Base-by-base conservation (phyloP, 2,329 filamentous ascomycete genomes). In the Calonectria pteridis region DNA sequence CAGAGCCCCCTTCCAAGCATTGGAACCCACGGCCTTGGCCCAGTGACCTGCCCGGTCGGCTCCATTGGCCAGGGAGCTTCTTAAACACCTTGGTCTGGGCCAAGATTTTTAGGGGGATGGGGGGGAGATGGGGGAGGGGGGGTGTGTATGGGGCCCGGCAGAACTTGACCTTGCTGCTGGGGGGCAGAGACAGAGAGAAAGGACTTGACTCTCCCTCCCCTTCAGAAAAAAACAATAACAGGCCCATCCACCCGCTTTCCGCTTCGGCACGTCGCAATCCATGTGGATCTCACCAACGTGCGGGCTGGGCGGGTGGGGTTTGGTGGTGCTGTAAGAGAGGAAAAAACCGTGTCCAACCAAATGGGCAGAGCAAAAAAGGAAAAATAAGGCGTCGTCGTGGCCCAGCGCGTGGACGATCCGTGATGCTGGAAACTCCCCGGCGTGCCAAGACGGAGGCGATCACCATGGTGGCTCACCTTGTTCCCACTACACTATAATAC, bases 21-120 rank as follows among this genome's bases (percentile, higher is more conserved):
- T 69, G 40, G 37, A 33, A 46, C 14, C 31, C 67, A 64, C 31
- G 29, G 7, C 31, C n/a, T 37, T 16, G 23, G 18, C 43, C 58
- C 51, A 67, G 69, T 71, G 69, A 71, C 69, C 62, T 71, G 69
- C 69, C 40, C 50, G 40, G 40, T 67, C 37, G 37, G 63, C 63
- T 20, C 63, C 63, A 66, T 71, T 71, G 69, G 69, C 63, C 58
- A 49, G 55, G 16, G 16, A 40, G 46, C 26, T n/a, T 53, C 50
- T 40, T 46, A 46, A 46, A 46, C 40, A 46, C 40, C 40, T 46
- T 46, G 40, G 40, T 11, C 40, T n/a, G 40, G 6, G 40, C 40
- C 40, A 46, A 46, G 40, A 46, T 46, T 46, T 46, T 46, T 10
- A 11, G 40, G 40, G 40, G 40, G 40, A 9, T 3, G 26, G 23